Percentiles rank a stretch among this genome's conserved stretches.
Conservation (phyloP, 2,329 filamentous ascomycete genomes). For the Exophiala sp. region DNA sequence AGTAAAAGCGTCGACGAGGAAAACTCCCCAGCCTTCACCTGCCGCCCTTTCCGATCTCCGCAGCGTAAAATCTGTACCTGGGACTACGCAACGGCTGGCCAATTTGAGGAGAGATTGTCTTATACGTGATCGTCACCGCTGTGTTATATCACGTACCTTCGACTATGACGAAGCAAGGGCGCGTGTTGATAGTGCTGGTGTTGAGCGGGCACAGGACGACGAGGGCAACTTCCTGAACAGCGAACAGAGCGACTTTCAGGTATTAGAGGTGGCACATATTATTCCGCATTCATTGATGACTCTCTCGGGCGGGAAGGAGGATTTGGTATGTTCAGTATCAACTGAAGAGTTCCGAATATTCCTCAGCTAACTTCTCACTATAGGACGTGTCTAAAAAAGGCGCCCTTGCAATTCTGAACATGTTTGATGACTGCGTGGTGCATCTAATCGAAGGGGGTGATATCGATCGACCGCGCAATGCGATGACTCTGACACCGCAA, state of each 20-base stretch:
- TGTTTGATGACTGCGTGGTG: conserved; percentile 38
- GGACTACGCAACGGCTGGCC: conserved; percentile 20
- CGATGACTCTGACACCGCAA: conserved; percentile 33
- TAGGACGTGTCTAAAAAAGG: conserved; percentile 32
- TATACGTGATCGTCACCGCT: conserved; percentile 25
- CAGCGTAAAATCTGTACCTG: conserved; percentile 9
- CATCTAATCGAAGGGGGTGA: conserved; percentile 37
- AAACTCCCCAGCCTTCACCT: conserved; percentile 22
- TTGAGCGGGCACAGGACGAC: conserved; percentile 20
- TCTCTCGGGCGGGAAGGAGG: conserved; percentile 8
- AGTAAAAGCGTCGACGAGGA: conserved; percentile 23
- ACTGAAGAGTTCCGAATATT: background rate
- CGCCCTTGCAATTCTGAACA: conserved; percentile 38
- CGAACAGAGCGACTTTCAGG: conserved; percentile 5
- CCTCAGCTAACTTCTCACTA: background rate
- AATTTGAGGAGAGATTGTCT: conserved; percentile 24
- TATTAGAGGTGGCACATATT: conserved; percentile 26
- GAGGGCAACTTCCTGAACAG: conserved; percentile 17
- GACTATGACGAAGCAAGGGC: conserved; percentile 17
- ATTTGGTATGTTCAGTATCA: conserved; percentile 17
- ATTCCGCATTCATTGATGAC: conserved; percentile 26
- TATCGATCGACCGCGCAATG: conserved; percentile 40
- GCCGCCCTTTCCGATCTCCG: conserved; percentile 15
- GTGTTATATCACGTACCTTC: conserved; percentile 22
- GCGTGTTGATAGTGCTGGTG: conserved; percentile 14